Evolutionary conservation across 305 asterid species (phyloP), one percentile per base, ranked within the genome.

Genomic region (Ilex paraguariensis): DNA sequence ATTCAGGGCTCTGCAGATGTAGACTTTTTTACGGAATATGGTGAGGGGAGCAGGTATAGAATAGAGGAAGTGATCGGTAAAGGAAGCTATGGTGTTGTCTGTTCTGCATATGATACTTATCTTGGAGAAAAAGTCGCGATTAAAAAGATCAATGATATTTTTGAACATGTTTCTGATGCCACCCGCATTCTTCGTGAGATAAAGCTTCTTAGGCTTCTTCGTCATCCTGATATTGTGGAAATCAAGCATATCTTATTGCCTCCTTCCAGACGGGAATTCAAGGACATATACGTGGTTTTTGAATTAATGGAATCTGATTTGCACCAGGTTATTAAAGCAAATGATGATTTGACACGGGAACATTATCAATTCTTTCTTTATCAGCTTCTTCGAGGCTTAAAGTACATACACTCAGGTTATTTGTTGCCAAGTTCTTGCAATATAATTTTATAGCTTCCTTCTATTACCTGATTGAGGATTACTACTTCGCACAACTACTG

Each of bases 81-180:
- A 82, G 98, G 98, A 74, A 88, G 96, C 78, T 91, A 91, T 77
- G 95, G 98, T 42, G 95, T 91, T 39, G 98, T 91, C 59, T 91
- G 98, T 85, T 91, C 98, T 13, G 98, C 98, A 7, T 91, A 82
- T 58, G 98, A 91, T 79, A 91, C 96, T 48, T 95, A 86, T 84
- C 87, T 91, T 8, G 89, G 96, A 64, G 98, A 91, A 77, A 91
- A 91, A 77, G 98, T 91, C 65, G 98, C 98, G 49, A 91, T 91
- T 59, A 91, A 88, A 75, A 91, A 88, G 84, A 91, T 91, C 80
- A 91, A 91, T 52, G 96, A 91, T 71, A 91, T 91, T 71, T 91
- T 91, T 39, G 98, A 91, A 67, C 98, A 91, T 54, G 96, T 91
- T 67, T 91, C 98, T 57, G 98, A 91, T 79, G 98, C 98, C 72